A percentile compares a stretch with the other conserved stretches of the same genome.
Conservation (phyloP, 1,139 yeast genomes). For the Blastobotrys raffinosifermentans region DNA sequence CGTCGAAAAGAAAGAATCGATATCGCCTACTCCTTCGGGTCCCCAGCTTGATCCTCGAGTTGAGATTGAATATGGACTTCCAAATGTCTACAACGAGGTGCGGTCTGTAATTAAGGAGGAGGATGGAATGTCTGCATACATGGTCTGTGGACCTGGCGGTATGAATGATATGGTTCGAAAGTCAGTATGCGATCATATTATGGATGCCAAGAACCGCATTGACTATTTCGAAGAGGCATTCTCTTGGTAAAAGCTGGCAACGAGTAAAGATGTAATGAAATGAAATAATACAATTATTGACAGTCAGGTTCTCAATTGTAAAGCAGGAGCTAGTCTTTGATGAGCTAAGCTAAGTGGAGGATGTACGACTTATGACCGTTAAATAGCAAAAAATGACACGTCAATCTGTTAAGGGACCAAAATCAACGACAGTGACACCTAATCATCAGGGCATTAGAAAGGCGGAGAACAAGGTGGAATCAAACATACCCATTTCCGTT, state of each 20-base stretch:
- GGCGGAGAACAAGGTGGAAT: no score
- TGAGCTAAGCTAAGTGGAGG: no score
- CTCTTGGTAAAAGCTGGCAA: slow-evolving; percentile 28
- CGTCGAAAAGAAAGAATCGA: neutral
- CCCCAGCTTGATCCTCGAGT: neutral
- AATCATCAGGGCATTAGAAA: no score
- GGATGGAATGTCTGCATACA: slow-evolving; percentile 10
- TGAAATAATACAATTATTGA: no score
- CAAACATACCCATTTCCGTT: no score
- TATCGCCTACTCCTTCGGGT: neutral
- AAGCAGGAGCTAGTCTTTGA: no score
- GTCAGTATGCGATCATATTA: slow-evolving; percentile 32
- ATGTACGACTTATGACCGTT: no score
- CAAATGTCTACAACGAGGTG: neutral
- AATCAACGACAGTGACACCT: no score
- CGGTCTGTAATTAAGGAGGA: neutral
- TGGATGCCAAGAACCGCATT: slow-evolving; percentile 19
- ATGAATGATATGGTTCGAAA: slow-evolving; percentile 33
- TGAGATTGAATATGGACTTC: neutral
- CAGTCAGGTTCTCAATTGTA: no score
- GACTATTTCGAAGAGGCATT: slow-evolving; percentile 37
- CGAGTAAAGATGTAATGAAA: no score
- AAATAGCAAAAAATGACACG: no score
- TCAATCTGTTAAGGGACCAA: no score
- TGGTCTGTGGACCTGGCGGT: slow-evolving; percentile 21